Conservation (phyloP, 2,329 filamentous ascomycete genomes). For the Arachnopeziza araneosa region DNA sequence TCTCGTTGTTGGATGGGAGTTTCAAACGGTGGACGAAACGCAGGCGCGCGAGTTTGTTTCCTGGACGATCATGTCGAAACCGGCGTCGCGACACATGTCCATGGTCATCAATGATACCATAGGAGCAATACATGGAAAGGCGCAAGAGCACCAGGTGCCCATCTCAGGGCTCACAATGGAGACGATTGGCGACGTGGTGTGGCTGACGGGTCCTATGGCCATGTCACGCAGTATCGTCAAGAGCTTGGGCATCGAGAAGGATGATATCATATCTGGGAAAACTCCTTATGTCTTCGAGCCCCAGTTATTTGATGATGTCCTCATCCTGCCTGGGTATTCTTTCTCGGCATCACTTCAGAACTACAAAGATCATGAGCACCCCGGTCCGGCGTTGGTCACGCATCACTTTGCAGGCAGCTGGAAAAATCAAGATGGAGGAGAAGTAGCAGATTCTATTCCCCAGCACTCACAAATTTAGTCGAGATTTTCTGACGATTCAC, state of each 20-base stretch:
- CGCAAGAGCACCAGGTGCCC: conserved; percentile 12
- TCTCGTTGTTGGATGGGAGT: conserved; percentile 32
- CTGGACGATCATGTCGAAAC: conserved; percentile 30
- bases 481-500: no score
- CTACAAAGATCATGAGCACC: background rate
- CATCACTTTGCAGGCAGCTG: conserved; percentile 18
- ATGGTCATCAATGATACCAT: conserved; percentile 28
- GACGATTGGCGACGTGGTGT: conserved; percentile 26
- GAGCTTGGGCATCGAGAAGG: conserved; percentile 13
- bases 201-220: conserved; percentile 26
- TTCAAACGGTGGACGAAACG: conserved; percentile 22
- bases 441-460: background rate
- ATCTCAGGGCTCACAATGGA: conserved; percentile 18
- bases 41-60: conserved; percentile 23
- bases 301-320: conserved; percentile 25
- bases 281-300: conserved; percentile 22
- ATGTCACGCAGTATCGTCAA: conserved; percentile 24
- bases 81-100: conserved; percentile 21
- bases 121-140: conserved; percentile 11
- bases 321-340: conserved; percentile 14
- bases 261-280: conserved; percentile 9
- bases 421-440: conserved; percentile 15
- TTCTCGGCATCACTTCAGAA: conserved; percentile 6
- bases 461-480: no score
- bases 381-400: conserved; percentile 8